phyloP scores from a whole-genome alignment of 140 eudicot genomes.

The Anethum foeniculum region DNA sequence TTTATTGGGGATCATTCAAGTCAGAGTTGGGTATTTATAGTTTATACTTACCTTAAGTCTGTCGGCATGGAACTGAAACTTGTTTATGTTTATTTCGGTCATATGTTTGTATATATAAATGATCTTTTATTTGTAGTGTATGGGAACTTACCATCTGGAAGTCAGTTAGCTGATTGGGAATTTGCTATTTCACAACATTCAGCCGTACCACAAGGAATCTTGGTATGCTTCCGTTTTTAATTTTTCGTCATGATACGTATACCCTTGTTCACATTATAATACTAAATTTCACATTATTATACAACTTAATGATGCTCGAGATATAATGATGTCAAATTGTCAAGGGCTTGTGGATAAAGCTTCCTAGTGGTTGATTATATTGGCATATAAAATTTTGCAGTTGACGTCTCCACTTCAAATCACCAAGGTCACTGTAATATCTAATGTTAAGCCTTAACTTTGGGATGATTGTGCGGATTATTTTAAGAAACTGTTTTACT shows the following conservation, averaged over 20 bases:
- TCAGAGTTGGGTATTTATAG: not conserved
- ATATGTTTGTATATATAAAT: not conserved
- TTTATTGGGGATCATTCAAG: not conserved
- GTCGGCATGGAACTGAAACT: not conserved
- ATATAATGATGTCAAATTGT: not conserved
- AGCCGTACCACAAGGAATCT: slow-evolving; percentile 92
- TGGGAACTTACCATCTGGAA: slow-evolving; percentile 79
- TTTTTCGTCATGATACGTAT: not conserved
- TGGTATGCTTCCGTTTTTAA: slow-evolving; percentile 35
- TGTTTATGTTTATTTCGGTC: not conserved
- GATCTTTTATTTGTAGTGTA: slow-evolving; percentile 50
- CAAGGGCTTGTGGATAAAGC: not conserved
- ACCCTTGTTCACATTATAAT: not conserved
- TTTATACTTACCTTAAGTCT: not conserved
- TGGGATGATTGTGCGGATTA: not conserved
- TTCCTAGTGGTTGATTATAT: not conserved
- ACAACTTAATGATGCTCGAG: not conserved
- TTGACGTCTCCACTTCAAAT: not conserved
- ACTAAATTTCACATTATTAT: not conserved
- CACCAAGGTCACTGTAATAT: not conserved
- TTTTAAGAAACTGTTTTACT: not conserved
- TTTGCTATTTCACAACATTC: slow-evolving; percentile 87
- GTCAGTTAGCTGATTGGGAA: slow-evolving; percentile 92
- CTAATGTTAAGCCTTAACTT: not conserved
- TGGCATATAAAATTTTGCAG: not conserved